Evolutionary conservation across 2,329 filamentous ascomycete species (phyloP).

Genomic region (Fusarium sp.): DNA sequence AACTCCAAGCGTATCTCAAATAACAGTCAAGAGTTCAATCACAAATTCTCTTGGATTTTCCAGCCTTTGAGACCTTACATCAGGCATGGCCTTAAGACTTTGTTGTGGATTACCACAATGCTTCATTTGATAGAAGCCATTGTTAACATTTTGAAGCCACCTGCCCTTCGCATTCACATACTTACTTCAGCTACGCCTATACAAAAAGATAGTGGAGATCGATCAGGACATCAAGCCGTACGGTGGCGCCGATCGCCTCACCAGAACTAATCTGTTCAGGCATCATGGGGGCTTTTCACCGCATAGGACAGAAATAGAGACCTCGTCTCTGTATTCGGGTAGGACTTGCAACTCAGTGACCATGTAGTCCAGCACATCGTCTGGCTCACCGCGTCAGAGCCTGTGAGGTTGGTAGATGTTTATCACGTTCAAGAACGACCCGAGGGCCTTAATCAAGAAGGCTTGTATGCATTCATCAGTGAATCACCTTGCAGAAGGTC

Average conservation of each 20-base stretch:
- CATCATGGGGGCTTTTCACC: neutral
- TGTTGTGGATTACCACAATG: neutral
- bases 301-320: neutral
- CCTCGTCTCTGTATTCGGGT: neutral
- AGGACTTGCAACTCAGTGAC: neutral
- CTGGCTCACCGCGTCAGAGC: neutral
- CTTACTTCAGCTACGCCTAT: neutral
- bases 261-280: neutral
- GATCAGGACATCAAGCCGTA: neutral
- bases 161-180: neutral
- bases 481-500: neutral
- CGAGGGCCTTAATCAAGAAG: neutral
- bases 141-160: neutral
- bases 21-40: neutral
- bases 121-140: neutral
- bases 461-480: neutral
- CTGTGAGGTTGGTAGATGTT: neutral
- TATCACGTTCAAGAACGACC: neutral
- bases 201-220: neutral
- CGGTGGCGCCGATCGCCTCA: neutral
- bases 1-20: neutral
- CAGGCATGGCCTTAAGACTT: neutral
- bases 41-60: neutral
- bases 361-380: neutral
- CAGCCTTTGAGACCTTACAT: neutral